Conservation (phyloP, 768 basidiomycete species). For the Auricularia cornea region DNA sequence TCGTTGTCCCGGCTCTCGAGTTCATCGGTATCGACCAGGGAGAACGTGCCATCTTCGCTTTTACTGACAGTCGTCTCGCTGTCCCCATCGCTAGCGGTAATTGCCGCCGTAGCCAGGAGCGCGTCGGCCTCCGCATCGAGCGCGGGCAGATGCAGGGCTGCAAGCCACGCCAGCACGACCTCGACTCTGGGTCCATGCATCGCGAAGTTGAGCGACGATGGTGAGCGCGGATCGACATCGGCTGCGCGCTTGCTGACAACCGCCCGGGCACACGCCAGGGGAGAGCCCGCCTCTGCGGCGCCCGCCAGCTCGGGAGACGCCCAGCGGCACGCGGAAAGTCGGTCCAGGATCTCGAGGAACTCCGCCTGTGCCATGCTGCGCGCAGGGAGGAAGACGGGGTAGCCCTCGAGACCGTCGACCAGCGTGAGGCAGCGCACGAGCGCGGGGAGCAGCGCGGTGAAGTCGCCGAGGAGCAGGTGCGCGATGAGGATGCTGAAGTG, state of each 20-base stretch:
- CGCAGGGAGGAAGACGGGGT: conserved; percentile 80
- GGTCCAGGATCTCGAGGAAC: conserved; percentile 76
- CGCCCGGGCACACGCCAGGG: conserved; percentile 62
- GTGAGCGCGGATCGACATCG: conserved; percentile 41
- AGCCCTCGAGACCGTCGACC: conserved; percentile 79
- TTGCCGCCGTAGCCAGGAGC: not conserved
- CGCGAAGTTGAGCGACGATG: conserved; percentile 67
- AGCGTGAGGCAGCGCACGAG: conserved; percentile 60
- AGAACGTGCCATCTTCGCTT: too few species aligned
- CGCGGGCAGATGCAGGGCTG: conserved; percentile 69
- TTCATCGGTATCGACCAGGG: too few species aligned
- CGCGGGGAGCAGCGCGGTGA: conserved; percentile 48
- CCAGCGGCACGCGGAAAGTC: conserved; percentile 67
- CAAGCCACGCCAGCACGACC: conserved; percentile 78
- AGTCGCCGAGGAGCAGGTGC: conserved; percentile 70
- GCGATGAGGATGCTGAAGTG: conserved; percentile 74
- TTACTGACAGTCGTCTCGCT: not conserved
- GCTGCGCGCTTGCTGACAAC: conserved; percentile 34
- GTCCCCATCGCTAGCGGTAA: not conserved
- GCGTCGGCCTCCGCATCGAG: conserved; percentile 34
- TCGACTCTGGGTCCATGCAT: conserved; percentile 83
- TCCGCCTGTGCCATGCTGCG: conserved; percentile 87
- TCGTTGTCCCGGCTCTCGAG: too few species aligned
- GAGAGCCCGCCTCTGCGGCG: not conserved
- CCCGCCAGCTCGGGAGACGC: conserved; percentile 35